A percentile compares a stretch with the other conserved stretches of the same genome.
phyloP scores from a whole-genome alignment of 1,284 basidiomycete genomes.

The Sanguinoderma infundibulare region DNA sequence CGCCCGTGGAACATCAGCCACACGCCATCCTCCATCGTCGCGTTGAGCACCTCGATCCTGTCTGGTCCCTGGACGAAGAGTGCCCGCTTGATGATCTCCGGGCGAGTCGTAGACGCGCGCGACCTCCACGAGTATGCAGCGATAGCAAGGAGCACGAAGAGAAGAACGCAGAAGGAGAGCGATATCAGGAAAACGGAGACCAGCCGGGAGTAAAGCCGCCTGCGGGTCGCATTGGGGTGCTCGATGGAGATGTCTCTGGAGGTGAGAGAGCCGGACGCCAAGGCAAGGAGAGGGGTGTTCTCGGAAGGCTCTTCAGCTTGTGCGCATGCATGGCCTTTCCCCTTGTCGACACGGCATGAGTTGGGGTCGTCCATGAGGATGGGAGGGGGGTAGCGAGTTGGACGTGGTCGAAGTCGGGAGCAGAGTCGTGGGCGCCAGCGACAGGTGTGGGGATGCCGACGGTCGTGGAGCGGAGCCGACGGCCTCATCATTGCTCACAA shows the following conservation, averaged over 20 bases:
- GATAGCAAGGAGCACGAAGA: constrained; percentile 48
- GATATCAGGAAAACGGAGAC: constrained; percentile 52
- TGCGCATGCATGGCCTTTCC: constrained; percentile 42
- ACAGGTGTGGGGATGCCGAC: no score
- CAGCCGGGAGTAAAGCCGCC: constrained; percentile 48
- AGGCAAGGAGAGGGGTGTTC: constrained; percentile 47
- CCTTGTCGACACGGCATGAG: constrained; percentile 41
- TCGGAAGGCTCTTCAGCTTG: constrained; percentile 42
- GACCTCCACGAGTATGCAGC: constrained; percentile 69
- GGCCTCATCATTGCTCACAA: no score
- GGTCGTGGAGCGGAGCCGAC: no score
- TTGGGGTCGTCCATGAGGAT: constrained; percentile 16
- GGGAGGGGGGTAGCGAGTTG: background rate
- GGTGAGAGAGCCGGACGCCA: constrained; percentile 27
- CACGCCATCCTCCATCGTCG: constrained; percentile 59
- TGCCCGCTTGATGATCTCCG: constrained; percentile 58
- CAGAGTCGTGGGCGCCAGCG: background rate
- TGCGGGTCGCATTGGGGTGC: constrained; percentile 30
- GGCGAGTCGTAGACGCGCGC: constrained; percentile 53
- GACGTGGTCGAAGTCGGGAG: background rate
- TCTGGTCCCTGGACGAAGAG: constrained; percentile 65
- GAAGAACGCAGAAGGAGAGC: constrained; percentile 44
- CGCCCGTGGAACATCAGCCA: constrained; percentile 61
- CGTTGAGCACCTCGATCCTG: constrained; percentile 61
- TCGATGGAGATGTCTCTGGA: constrained; percentile 30